Evolutionary conservation across 176 grass and related monocot genomes (phyloP), one percentile per base, ranked within the genome.

Genomic region (Eragrostis curvula): DNA sequence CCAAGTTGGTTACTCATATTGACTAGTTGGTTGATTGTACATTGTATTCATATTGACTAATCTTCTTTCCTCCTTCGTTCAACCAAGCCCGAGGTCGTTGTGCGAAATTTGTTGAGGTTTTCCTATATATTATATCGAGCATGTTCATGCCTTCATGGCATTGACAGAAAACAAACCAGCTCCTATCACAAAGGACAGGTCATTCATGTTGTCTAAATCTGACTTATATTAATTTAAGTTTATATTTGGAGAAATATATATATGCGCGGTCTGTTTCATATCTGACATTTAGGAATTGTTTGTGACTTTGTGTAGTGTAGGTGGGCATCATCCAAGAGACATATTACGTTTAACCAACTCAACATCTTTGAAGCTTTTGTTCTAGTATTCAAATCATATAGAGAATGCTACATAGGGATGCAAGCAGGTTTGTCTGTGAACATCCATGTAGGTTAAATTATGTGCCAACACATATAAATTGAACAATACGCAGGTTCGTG

Each of bases 61-160:
- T 49, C 2, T 28, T 23, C 9, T 29, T 71, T n/a, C 8, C 9
- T 68, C 11, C 39, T 44, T n/a, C 39, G 29, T 41, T 43, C 66
- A n/a, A 51, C 62, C 66, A n/a, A 51, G 50, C 74, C 42, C 56
- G 6, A 85, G 56, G 75, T 75, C 60, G 23, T 65, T 28, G 21
- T 65, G 30, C 52, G 9, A 29, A 62, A 49, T 42, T 36, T 39
- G 16, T 62, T n/a, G 61, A 53, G 23, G 17, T 23, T 24, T 48
- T 27, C 27, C 25, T 72, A n/a, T n/a, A n/a, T n/a, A 29, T 17
- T 50, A 30, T 29, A 71, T 29, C 17, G 25, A 63, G 21, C 29
- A 73, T 50, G 69, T 52, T 11, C 50, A 2, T 58, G 49, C 8
- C 82, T 29, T 29, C 14, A 16, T 62, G 59, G 15, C n/a, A 27